Conservation (phyloP, 331 rosid genomes). For the Malus hybrid region DNA sequence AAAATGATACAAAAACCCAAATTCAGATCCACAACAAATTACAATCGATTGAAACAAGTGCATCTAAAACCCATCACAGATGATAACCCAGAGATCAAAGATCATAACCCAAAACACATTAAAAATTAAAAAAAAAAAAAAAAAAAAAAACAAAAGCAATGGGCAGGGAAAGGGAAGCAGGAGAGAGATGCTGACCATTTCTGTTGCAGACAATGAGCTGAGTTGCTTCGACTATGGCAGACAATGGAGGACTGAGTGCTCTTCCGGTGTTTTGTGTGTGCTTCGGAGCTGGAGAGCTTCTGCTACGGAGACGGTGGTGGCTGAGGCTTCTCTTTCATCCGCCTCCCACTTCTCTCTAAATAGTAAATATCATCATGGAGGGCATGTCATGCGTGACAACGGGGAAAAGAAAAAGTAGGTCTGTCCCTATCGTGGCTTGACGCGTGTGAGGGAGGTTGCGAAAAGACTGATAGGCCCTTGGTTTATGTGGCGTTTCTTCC, state of each 20-base stretch:
- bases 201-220: constrained; percentile 4
- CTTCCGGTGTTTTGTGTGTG: neutral
- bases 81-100: neutral
- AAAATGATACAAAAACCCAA: neutral
- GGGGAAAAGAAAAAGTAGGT: neutral
- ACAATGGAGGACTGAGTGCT: neutral
- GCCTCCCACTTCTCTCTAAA: constrained; percentile 4
- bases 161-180: neutral
- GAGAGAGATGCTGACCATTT: constrained; percentile 16
- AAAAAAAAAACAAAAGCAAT: neutral
- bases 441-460: neutral
- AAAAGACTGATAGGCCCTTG: neutral
- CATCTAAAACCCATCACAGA: neutral
- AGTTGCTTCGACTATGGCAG: neutral
- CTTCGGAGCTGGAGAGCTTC: neutral
- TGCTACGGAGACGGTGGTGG: neutral
- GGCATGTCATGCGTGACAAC: constrained; percentile 31
- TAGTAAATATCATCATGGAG: constrained; percentile 5
- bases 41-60: neutral
- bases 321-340: neutral
- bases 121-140: neutral
- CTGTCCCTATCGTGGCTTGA: constrained; percentile 3
- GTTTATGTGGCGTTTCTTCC: neutral
- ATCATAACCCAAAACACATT: neutral
- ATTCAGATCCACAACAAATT: constrained; percentile 11